Percentiles rank a stretch among this genome's conserved stretches.
Evolutionary conservation across 352 stramenopile species (phyloP).

Genomic region (Globisporangium yorkense): DNA sequence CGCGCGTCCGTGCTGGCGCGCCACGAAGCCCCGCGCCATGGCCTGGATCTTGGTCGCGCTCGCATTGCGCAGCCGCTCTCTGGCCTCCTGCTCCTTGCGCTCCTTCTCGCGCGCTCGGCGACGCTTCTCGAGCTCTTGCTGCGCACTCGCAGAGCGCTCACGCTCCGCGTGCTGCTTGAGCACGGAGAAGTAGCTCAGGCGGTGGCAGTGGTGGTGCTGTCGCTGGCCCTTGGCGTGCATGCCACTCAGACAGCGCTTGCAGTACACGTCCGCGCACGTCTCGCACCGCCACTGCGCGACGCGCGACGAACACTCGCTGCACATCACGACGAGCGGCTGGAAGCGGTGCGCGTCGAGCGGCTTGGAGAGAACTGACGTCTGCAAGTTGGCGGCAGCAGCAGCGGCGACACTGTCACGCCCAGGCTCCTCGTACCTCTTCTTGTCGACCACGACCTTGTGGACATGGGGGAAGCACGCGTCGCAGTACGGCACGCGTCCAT

Average conservation of each 20-base stretch:
- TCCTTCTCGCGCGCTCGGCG: conserved; percentile 22
- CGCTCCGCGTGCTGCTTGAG: conserved; percentile 39
- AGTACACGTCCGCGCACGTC: conserved; percentile 56
- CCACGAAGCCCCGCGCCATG: conserved; percentile 27
- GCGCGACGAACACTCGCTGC: conserved; percentile 40
- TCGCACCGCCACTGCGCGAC: conserved; percentile 66
- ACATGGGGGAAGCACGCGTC: conserved; percentile 58
- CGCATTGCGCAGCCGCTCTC: conserved; percentile 15
- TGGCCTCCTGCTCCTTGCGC: conserved; percentile 11
- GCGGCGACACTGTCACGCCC: neutral
- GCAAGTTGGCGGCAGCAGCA: neutral
- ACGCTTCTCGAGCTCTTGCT: conserved; percentile 29
- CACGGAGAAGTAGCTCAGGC: conserved; percentile 66
- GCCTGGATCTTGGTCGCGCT: conserved; percentile 42
- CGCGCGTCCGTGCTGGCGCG: conserved; percentile 23
- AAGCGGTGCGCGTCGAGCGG: conserved; percentile 25
- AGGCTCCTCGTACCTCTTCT: too few relatives aligned
- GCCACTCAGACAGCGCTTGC: conserved; percentile 56
- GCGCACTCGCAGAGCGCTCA: conserved; percentile 23
- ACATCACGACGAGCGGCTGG: conserved; percentile 55
- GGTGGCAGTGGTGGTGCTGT: conserved; percentile 43
- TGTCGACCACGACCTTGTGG: conserved; percentile 17
- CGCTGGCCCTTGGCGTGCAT: conserved; percentile 55
- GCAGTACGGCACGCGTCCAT: conserved; percentile 61
- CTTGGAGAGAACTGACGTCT: neutral